These are phyloP conservation scores for Dalbergia oliveri DNA, from an alignment of 306 rosid species.

Conservation along the genomic window DNA sequence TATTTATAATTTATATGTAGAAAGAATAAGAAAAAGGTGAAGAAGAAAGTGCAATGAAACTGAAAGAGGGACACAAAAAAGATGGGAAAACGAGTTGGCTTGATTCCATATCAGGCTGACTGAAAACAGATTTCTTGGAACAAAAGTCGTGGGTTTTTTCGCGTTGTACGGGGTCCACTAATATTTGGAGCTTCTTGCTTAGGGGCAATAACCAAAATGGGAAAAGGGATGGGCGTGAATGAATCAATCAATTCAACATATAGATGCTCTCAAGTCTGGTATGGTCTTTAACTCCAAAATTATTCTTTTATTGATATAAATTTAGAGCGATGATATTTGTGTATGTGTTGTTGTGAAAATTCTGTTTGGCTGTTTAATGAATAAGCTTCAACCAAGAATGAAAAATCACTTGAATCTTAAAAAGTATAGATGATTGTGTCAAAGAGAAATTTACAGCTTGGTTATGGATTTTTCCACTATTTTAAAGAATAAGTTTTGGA, in stretches of 20 bases:
- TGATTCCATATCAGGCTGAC: conserved; percentile 7
- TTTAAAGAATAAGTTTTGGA: too few relatives aligned
- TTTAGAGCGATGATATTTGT: too few relatives aligned
- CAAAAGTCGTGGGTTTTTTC: conserved; percentile 16
- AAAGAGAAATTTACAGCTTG: too few relatives aligned
- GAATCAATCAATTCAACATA: conserved; percentile 7
- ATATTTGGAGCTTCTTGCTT: conserved; percentile 3
- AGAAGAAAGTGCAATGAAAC: conserved; percentile 8
- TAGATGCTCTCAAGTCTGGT: not conserved
- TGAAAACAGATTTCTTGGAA: conserved; percentile 7
- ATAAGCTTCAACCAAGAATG: too few relatives aligned
- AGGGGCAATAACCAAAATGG: conserved; percentile 25
- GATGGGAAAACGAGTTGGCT: conserved; percentile 46
- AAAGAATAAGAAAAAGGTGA: not conserved
- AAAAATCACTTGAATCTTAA: too few relatives aligned
- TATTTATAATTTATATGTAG: not conserved
- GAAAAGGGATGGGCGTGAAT: conserved; percentile 6
- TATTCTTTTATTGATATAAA: too few relatives aligned
- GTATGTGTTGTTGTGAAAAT: too few relatives aligned
- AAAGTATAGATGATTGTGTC: too few relatives aligned
- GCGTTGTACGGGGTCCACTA: conserved; percentile 44
- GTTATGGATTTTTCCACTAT: too few relatives aligned
- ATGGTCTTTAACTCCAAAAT: too few relatives aligned
- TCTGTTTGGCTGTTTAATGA: too few relatives aligned
- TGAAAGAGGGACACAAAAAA: not conserved